phyloP scores from a whole-genome alignment of 2,329 filamentous ascomycete genomes.

The Fulvia fulva region DNA sequence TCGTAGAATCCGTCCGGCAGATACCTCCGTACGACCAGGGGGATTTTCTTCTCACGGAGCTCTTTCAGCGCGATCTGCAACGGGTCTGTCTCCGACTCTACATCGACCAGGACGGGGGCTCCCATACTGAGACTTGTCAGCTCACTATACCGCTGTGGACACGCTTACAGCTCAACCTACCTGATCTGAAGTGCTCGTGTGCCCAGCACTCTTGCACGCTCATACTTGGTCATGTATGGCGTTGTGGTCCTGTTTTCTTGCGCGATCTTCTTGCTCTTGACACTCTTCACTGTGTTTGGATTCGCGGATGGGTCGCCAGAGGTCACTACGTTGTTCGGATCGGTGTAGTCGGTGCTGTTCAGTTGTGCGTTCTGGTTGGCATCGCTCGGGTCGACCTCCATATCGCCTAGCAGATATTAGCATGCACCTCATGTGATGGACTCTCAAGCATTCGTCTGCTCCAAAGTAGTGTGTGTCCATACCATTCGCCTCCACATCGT shows the following conservation, averaged over 20 bases:
- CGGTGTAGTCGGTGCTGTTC: constrained; percentile 32
- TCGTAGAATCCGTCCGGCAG: constrained; percentile 98
- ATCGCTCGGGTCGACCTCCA: constrained; percentile 19
- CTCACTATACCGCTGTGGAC: not conserved
- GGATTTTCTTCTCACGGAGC: constrained; percentile 96
- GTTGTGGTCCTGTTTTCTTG: constrained; percentile 86
- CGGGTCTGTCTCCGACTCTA: constrained; percentile 96
- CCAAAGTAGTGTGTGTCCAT: not conserved
- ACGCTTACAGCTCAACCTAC: constrained; percentile 43
- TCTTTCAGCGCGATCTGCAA: constrained; percentile 97
- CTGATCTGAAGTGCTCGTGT: constrained; percentile 94
- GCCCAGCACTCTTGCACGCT: constrained; percentile 86
- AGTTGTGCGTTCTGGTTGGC: constrained; percentile 11
- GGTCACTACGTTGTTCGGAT: constrained; percentile 42
- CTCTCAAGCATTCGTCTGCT: not conserved
- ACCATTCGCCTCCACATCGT: constrained; percentile 42
- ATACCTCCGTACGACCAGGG: constrained; percentile 89
- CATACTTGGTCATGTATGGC: constrained; percentile 99
- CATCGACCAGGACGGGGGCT: constrained; percentile 89
- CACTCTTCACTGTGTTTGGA: constrained; percentile 52
- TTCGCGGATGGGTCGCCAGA: constrained; percentile 41
- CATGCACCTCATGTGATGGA: not conserved
- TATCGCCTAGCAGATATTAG: constrained; percentile 34
- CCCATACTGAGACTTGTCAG: constrained; percentile 67
- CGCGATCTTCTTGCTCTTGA: constrained; percentile 80